A percentile compares a stretch with the other conserved stretches of the same genome.
Evolutionary conservation across 495 filamentous ascomycete genomes (phyloP).

Genomic region (Trichoderma parareesei): DNA sequence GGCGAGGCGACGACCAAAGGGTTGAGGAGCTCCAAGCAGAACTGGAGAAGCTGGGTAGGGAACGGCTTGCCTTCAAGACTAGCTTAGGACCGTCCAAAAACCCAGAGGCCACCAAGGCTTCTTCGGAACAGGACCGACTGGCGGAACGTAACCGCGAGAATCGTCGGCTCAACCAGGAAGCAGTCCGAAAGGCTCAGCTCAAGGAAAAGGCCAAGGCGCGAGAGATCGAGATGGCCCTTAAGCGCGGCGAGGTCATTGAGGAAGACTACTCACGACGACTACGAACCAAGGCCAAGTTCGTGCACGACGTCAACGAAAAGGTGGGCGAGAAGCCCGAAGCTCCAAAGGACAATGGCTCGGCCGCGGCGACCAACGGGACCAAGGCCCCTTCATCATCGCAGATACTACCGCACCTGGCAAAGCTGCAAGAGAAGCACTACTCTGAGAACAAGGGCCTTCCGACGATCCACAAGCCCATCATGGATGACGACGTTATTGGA

Average conservation of each 20-base stretch:
- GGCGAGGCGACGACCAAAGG: conserved; percentile 51
- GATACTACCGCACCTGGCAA: conserved; percentile 39
- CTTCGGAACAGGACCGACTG: conserved; percentile 63
- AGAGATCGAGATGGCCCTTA: conserved; percentile 43
- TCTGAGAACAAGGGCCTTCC: conserved; percentile 51
- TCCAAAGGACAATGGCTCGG: conserved; percentile 20
- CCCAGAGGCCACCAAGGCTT: conserved; percentile 34
- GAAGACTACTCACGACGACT: conserved; percentile 55
- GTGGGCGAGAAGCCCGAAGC: conserved; percentile 24
- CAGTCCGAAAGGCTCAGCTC: conserved; percentile 76
- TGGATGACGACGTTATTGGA: conserved; percentile 79
- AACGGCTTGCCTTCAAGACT: conserved; percentile 62
- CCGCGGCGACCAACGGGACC: conserved; percentile 26
- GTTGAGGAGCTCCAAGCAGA: conserved; percentile 51
- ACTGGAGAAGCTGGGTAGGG: conserved; percentile 57
- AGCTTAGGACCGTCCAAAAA: conserved; percentile 39
- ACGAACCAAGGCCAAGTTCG: conserved; percentile 52
- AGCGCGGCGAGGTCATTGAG: conserved; percentile 39
- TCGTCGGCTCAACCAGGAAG: conserved; percentile 68
- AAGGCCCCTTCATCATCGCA: conserved; percentile 24
- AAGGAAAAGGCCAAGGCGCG: conserved; percentile 62
- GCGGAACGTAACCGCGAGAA: conserved; percentile 69
- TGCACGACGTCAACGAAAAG: conserved; percentile 45
- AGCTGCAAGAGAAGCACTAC: conserved; percentile 45
- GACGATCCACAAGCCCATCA: conserved; percentile 61